Conservation (phyloP, 2,329 filamentous ascomycete genomes). For the Fusarium sp. region DNA sequence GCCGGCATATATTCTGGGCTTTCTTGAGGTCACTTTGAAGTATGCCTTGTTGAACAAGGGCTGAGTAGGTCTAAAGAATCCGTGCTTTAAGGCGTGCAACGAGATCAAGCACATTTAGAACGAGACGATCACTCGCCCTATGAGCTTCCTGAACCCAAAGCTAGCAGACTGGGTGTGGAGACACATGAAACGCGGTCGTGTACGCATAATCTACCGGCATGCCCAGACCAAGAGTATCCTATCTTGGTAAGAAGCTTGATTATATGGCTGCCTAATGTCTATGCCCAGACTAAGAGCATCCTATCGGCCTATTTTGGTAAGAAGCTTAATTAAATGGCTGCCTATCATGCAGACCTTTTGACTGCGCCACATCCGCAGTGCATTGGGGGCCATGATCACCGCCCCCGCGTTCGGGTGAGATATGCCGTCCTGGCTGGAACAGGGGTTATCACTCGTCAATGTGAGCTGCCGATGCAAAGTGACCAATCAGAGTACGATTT, state of each 20-base stretch:
- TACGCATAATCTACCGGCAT: background rate
- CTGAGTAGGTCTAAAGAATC: too few species aligned
- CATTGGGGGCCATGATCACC: background rate
- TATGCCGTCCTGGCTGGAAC: background rate
- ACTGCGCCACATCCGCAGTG: background rate
- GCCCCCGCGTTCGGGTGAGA: background rate
- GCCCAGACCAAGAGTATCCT: background rate
- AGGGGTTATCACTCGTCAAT: background rate
- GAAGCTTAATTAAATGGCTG: background rate
- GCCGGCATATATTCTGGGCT: too few species aligned
- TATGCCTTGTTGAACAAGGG: too few species aligned
- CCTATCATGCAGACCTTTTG: background rate
- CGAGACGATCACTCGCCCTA: too few species aligned
- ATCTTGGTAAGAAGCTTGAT: background rate
- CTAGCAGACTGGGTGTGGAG: too few species aligned
- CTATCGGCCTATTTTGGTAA: background rate
- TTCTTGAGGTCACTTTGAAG: too few species aligned
- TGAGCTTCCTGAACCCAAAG: too few species aligned
- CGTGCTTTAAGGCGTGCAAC: too few species aligned
- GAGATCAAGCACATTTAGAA: too few species aligned
- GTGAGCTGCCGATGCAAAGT: background rate
- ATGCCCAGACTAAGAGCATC: background rate
- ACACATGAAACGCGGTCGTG: too few species aligned
- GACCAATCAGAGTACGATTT: too few species aligned
- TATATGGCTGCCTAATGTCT: background rate